These are phyloP conservation scores for Fusarium dimerum DNA, from an alignment of 2,329 filamentous ascomycete genomes.

Conservation along the genomic window DNA sequence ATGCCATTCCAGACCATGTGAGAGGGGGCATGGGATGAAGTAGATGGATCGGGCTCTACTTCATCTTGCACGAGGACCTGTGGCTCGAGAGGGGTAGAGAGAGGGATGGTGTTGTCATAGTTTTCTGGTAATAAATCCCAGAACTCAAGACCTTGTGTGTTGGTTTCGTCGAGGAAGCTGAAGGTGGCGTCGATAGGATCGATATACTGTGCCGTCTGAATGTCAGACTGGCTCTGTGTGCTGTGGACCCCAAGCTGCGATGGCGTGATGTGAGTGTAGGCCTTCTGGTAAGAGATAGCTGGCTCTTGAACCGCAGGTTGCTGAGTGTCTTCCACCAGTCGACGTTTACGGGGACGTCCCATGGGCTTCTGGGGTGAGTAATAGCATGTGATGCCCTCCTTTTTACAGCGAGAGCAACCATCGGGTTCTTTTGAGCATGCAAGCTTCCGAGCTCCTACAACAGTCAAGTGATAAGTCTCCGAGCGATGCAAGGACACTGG, in stretches of 20 bases:
- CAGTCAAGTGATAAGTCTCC: constrained; percentile 30
- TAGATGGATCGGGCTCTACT: constrained; percentile 4
- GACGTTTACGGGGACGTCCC: constrained; percentile 64
- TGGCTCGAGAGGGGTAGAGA: constrained; percentile 16
- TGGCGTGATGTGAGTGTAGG: neutral
- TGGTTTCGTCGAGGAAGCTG: constrained; percentile 36
- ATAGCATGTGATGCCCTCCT: constrained; percentile 57
- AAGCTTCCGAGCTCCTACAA: constrained; percentile 60
- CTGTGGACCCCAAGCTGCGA: neutral
- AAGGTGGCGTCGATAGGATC: constrained; percentile 34
- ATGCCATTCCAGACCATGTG: constrained; percentile 25
- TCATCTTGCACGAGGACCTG: constrained; percentile 16
- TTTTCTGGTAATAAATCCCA: constrained; percentile 39
- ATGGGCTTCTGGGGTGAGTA: constrained; percentile 68
- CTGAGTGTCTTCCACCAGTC: constrained; percentile 37
- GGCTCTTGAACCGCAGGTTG: constrained; percentile 4
- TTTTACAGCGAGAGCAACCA: constrained; percentile 60
- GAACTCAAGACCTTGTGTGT: constrained; percentile 34
- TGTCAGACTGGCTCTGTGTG: constrained; percentile 7
- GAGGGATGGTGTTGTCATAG: constrained; percentile 18
- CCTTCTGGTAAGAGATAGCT: neutral
- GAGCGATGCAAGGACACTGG: constrained; percentile 10
- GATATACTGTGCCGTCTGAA: constrained; percentile 4
- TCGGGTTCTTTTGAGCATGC: constrained; percentile 64
- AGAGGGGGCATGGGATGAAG: constrained; percentile 2